These are phyloP conservation scores for Penicillium fimorum DNA, from an alignment of 495 filamentous ascomycete species.

Conservation along the genomic window DNA sequence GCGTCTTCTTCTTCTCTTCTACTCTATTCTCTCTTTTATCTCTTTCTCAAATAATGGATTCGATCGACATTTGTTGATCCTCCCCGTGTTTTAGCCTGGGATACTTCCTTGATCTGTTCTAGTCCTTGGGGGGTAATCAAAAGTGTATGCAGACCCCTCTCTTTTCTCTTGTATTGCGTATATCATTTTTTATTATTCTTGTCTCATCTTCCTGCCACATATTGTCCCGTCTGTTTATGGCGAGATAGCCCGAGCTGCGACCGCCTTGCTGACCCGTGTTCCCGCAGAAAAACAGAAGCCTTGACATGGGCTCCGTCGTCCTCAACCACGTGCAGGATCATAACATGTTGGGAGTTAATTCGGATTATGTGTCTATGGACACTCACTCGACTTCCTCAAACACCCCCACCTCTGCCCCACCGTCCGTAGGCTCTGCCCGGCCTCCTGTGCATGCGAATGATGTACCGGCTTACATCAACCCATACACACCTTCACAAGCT, in stretches of 20 bases:
- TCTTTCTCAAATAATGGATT: slow-evolving; percentile 14
- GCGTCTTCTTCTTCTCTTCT: background rate
- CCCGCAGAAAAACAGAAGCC: slow-evolving; percentile 11
- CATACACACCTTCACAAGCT: slow-evolving; percentile 30
- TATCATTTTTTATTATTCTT: slow-evolving; percentile 1
- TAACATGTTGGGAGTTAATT: slow-evolving; percentile 50
- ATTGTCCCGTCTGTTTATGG: background rate
- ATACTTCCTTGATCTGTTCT: slow-evolving; percentile 20
- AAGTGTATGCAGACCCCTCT: slow-evolving; percentile 9
- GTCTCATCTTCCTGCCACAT: too few species aligned
- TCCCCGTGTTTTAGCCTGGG: slow-evolving; percentile 8
- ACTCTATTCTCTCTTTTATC: background rate
- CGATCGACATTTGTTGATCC: slow-evolving; percentile 14
- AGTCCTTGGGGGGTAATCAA: background rate
- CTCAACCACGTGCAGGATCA: slow-evolving; percentile 49
- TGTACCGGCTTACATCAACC: slow-evolving; percentile 44
- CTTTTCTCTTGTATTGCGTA: background rate
- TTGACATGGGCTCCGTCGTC: slow-evolving; percentile 48
- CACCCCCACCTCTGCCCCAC: slow-evolving; percentile 46
- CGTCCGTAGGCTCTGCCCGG: slow-evolving; percentile 39
- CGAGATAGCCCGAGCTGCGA: slow-evolving; percentile 17
- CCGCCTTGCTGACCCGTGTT: slow-evolving; percentile 17
- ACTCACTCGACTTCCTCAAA: slow-evolving; percentile 36
- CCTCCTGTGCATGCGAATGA: slow-evolving; percentile 36
- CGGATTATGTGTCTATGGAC: slow-evolving; percentile 31